Conservation (phyloP, 768 basidiomycete species). For the Calocybe cyanea region DNA sequence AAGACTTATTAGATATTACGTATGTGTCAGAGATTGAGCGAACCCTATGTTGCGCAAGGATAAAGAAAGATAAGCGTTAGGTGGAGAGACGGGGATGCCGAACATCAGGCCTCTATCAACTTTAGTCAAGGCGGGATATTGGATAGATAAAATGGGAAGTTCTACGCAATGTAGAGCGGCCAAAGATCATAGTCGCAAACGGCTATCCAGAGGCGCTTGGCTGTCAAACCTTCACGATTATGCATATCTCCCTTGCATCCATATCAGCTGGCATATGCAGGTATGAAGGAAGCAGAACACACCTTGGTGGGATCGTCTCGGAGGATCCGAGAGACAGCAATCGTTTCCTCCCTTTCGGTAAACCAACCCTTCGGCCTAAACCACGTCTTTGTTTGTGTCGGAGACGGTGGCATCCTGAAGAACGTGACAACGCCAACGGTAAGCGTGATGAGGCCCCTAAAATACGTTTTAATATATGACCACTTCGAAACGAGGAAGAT, state of each 20-base stretch:
- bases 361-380: conserved; percentile 64
- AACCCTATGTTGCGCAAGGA: conserved; percentile 52
- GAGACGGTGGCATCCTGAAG: conserved; percentile 58
- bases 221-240: conserved; percentile 57
- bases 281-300: background rate
- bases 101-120: conserved; percentile 45
- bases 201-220: conserved; percentile 48
- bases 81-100: conserved; percentile 44
- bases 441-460: conserved; percentile 45
- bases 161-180: conserved; percentile 58
- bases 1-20: background rate
- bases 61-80: conserved; percentile 55
- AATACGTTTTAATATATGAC: background rate
- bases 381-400: conserved; percentile 55
- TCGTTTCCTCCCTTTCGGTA: conserved; percentile 55
- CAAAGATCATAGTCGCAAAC: conserved; percentile 62
- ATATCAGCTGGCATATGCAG: background rate
- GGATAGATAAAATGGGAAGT: background rate
- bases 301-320: conserved; percentile 63
- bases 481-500: background rate
- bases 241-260: conserved; percentile 56
- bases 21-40: conserved; percentile 1
- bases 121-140: no score
- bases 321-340: conserved; percentile 57
- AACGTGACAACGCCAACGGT: conserved; percentile 50